These are phyloP conservation scores for Musa balbisiana DNA, from an alignment of 202 grass and related monocot species.

Conservation along the genomic window DNA sequence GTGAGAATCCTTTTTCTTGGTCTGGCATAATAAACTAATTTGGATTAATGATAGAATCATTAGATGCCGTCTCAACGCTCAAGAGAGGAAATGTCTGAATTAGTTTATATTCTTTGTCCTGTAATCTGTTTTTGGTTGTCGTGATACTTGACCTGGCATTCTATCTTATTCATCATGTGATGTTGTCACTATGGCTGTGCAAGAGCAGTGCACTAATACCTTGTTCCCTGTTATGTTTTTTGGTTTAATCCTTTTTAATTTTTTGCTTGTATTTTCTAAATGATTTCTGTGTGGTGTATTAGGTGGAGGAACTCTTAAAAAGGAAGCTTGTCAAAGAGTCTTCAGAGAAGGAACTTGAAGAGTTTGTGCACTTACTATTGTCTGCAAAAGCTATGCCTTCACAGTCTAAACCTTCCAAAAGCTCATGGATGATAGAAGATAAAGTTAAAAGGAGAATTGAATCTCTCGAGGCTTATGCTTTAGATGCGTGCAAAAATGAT, in stretches of 20 bases:
- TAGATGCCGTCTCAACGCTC: background rate
- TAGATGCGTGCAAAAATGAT: slow-evolving; percentile 51
- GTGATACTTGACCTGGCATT: background rate
- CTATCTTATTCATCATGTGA: too few species aligned
- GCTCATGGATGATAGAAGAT: slow-evolving; percentile 65
- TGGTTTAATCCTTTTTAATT: background rate
- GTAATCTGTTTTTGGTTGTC: background rate
- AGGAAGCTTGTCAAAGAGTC: slow-evolving; percentile 66
- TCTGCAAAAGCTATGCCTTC: slow-evolving; percentile 59
- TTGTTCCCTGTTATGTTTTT: background rate
- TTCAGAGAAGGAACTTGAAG: slow-evolving; percentile 75
- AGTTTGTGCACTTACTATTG: slow-evolving; percentile 71
- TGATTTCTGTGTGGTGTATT: slow-evolving; percentile 47
- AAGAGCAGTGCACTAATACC: background rate
- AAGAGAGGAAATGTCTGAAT: background rate
- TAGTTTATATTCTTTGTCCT: background rate
- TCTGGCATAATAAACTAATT: background rate
- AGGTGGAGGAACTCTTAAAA: slow-evolving; percentile 87
- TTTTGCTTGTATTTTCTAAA: slow-evolving; percentile 8
- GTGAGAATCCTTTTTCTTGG: background rate
- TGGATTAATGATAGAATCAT: too few species aligned
- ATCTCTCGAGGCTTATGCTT: slow-evolving; percentile 58
- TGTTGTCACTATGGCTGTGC: background rate
- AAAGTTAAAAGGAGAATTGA: slow-evolving; percentile 69
- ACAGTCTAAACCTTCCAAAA: slow-evolving; percentile 61